Evolutionary conservation across 2,329 filamentous ascomycete species (phyloP).

Genomic region (Sporothrix curviconia): DNA sequence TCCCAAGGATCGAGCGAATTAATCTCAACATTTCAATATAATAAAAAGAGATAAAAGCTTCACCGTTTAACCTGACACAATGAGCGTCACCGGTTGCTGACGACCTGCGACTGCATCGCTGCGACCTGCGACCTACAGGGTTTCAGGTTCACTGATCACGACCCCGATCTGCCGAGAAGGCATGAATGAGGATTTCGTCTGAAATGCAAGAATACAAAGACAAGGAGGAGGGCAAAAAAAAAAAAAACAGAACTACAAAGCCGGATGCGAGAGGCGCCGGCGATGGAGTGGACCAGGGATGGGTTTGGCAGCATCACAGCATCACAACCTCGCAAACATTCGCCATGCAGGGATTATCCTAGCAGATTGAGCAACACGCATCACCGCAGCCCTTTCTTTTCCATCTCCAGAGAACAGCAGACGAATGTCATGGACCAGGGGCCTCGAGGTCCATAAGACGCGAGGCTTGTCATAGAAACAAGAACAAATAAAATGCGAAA

Average conservation of each 20-base stretch:
- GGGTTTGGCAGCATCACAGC: no score
- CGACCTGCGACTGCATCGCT: not conserved
- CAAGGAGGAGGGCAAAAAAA: not conserved
- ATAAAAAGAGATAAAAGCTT: no score
- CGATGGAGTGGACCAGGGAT: not conserved
- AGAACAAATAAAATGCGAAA: not conserved
- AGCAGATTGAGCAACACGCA: no score
- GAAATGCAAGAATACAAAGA: not conserved
- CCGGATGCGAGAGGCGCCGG: not conserved
- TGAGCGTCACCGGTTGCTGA: constrained; percentile 11
- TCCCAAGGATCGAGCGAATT: not conserved
- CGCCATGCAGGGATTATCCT: no score
- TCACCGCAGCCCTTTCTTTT: not conserved
- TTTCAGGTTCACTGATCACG: constrained; percentile 11
- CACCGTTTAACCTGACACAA: constrained; percentile 9
- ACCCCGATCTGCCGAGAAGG: not conserved
- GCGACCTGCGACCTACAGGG: constrained; percentile 9
- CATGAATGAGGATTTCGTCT: constrained; percentile 14
- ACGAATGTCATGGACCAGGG: not conserved
- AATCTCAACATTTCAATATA: no score
- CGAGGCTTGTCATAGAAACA: not conserved
- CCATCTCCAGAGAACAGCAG: not conserved
- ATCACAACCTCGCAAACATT: no score
- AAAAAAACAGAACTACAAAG: not conserved
- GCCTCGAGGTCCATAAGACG: not conserved